Percentiles rank a stretch among this genome's conserved stretches.
These are phyloP conservation scores for Tetrapisispora pingtungensis DNA, from an alignment of 805 yeast species.

Conservation along the genomic window DNA sequence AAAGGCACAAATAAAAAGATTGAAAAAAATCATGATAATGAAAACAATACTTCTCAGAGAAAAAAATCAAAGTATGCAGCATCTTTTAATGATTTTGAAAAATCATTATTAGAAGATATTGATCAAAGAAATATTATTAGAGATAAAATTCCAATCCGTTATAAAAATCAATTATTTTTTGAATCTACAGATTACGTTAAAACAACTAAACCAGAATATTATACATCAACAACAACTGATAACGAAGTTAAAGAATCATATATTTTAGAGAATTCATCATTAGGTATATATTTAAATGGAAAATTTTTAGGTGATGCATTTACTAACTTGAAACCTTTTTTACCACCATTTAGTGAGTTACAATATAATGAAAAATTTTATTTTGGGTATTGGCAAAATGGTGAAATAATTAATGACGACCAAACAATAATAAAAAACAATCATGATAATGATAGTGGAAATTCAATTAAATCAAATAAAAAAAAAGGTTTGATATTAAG, in stretches of 20 bases:
- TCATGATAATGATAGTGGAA: background rate
- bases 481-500: slow-evolving; percentile 21
- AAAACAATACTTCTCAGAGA: slow-evolving; percentile 1
- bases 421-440: background rate
- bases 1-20: background rate
- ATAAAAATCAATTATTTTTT: slow-evolving; percentile 64
- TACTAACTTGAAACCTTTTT: slow-evolving; percentile 57
- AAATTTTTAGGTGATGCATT: slow-evolving; percentile 52
- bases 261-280: slow-evolving; percentile 38
- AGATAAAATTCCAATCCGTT: slow-evolving; percentile 81
- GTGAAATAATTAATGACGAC: slow-evolving; percentile 7
- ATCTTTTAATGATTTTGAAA: slow-evolving; percentile 22
- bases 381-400: slow-evolving; percentile 25
- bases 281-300: slow-evolving; percentile 75
- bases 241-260: slow-evolving; percentile 32
- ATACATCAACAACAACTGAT: slow-evolving; percentile 19
- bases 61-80: slow-evolving; percentile 7
- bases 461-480: slow-evolving; percentile 12
- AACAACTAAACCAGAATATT: slow-evolving; percentile 30
- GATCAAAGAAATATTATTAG: slow-evolving; percentile 43
- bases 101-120: slow-evolving; percentile 22
- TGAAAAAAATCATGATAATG: background rate
- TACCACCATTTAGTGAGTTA: slow-evolving; percentile 66
- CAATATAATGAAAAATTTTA: slow-evolving; percentile 33
- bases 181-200: slow-evolving; percentile 62